Percentiles rank a stretch among this genome's conserved stretches.
Conservation (phyloP, 139 green algal genomes). For the Tetradesmus obliquus region DNA sequence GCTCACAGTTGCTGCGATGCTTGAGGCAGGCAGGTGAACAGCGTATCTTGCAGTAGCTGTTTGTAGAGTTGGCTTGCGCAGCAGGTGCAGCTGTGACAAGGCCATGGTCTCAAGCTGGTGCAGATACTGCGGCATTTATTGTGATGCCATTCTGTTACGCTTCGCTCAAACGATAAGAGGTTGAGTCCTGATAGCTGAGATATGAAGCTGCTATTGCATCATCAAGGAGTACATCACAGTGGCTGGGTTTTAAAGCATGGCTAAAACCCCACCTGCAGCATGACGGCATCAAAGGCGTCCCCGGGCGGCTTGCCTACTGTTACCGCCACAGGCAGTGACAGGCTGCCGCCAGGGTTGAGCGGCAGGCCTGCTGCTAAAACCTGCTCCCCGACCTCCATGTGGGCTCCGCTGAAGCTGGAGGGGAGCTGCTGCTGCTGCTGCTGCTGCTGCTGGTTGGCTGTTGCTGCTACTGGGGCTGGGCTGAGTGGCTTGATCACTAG, state of each 20-base stretch:
- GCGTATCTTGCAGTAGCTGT: too few relatives aligned
- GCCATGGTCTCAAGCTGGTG: too few relatives aligned
- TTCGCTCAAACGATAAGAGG: too few relatives aligned
- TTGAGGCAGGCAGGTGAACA: too few relatives aligned
- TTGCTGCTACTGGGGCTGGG: neutral
- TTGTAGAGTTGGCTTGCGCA: too few relatives aligned
- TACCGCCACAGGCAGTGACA: constrained; percentile 35
- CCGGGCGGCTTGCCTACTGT: constrained; percentile 17
- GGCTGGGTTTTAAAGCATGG: neutral
- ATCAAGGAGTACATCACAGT: neutral
- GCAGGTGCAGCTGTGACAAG: too few relatives aligned
- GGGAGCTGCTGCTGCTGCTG: constrained; percentile 38
- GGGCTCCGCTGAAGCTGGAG: constrained; percentile 12
- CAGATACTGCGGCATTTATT: too few relatives aligned
- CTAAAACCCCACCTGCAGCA: constrained; percentile 8
- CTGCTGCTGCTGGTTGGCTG: neutral
- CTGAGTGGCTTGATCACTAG: neutral
- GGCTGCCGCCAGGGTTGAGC: constrained; percentile 9
- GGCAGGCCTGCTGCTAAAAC: constrained; percentile 14
- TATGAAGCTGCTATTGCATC: neutral
- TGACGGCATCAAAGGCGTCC: constrained; percentile 21
- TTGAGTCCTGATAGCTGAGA: too few relatives aligned
- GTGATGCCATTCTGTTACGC: too few relatives aligned
- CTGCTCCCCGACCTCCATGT: constrained; percentile 20
- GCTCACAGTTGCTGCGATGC: too few relatives aligned